phyloP scores from a whole-genome alignment of 306 rosid genomes.

The Prunus mongolica region DNA sequence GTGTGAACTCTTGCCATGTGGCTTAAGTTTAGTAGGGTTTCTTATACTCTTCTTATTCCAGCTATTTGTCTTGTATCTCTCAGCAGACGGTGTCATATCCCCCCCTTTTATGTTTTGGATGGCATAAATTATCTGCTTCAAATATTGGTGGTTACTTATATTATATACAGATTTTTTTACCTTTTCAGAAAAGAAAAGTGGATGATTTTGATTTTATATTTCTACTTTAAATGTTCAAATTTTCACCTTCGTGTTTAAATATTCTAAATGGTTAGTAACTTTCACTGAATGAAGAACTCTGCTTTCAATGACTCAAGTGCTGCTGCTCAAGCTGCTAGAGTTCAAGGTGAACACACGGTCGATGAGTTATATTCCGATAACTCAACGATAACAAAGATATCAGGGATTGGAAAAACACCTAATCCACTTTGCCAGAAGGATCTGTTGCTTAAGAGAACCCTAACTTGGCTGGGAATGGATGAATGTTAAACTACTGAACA shows the following conservation, averaged over 20 bases:
- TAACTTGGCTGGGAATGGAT: neutral
- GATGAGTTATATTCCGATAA: neutral
- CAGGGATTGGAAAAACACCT: conserved; percentile 18
- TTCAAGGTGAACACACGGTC: too few species aligned
- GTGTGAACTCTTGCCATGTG: conserved; percentile 18
- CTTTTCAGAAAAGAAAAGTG: neutral
- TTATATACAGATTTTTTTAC: conserved; percentile 3
- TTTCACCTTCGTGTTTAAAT: neutral
- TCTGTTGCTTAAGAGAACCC: neutral
- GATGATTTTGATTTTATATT: neutral
- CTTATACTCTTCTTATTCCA: conserved; percentile 15
- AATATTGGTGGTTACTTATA: conserved; percentile 14
- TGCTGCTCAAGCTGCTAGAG: neutral
- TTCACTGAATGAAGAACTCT: neutral
- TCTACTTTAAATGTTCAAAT: neutral
- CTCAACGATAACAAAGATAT: neutral
- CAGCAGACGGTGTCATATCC: conserved; percentile 1
- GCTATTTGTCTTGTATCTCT: neutral
- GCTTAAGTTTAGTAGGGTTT: conserved; percentile 26
- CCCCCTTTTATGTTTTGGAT: conserved; percentile 18
- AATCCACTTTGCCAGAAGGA: neutral
- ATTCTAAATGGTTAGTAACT: neutral
- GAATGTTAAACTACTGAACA: conserved; percentile 10
- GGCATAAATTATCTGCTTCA: conserved; percentile 10
- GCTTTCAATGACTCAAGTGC: neutral